Conservation (phyloP, 495 filamentous ascomycete species). For the Penicillium roqueforti region DNA sequence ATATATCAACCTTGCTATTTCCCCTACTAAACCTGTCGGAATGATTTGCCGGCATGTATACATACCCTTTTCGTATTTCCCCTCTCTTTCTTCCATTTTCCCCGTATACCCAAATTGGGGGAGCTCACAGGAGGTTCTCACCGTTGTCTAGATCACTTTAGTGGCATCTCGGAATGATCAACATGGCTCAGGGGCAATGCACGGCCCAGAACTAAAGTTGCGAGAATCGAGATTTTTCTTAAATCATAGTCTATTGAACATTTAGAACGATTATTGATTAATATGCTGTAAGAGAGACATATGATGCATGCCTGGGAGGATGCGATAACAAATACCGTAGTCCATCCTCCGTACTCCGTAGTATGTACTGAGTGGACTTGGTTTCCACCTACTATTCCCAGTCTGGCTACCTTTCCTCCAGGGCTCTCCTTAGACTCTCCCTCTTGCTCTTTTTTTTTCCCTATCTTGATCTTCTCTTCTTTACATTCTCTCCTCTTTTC, state of each 20-base stretch:
- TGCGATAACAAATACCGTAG: not conserved
- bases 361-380: not conserved
- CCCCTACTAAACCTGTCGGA: slow-evolving; percentile 6
- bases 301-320: not conserved
- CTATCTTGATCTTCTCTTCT: not conserved
- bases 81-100: slow-evolving; percentile 16
- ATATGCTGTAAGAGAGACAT: not conserved
- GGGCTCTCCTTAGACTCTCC: not conserved
- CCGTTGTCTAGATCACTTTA: slow-evolving; percentile 4
- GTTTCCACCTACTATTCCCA: slow-evolving; percentile 1
- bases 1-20: slow-evolving; percentile 6
- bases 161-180: slow-evolving; percentile 5
- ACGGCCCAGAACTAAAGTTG: not conserved
- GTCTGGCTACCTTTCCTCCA: not conserved
- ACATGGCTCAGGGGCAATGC: slow-evolving; percentile 11
- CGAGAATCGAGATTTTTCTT: not conserved
- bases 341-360: not conserved
- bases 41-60: not conserved
- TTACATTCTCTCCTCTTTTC: not conserved
- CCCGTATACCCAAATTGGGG: slow-evolving; percentile 10
- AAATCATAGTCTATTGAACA: not conserved
- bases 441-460: slow-evolving; percentile 1
- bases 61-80: not conserved
- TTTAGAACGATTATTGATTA: slow-evolving; percentile 1
- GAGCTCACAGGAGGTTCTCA: not conserved